Evolutionary conservation across 2,329 filamentous ascomycete genomes (phyloP), one percentile per base, ranked within the genome.

Genomic region (Orbilia brochopaga): DNA sequence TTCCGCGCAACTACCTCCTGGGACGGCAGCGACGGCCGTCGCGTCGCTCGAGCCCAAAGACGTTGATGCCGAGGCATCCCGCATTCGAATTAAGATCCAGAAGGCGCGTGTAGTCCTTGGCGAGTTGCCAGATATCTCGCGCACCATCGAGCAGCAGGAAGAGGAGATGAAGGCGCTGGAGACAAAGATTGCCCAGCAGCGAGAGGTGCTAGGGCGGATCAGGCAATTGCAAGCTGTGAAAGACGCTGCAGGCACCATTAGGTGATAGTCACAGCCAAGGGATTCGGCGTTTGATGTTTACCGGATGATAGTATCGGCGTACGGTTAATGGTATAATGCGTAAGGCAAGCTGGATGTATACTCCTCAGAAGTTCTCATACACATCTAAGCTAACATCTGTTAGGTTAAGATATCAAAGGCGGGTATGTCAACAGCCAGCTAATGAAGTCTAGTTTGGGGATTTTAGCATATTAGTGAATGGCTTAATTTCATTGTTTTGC

Each of bases 71-170:
- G 91, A 90, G 37, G 90, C 90, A 1, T 90, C 91, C 77, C 85
- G 85, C 37, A 83, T 97, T 76, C 92, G 91, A 80, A 88, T 92
- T 80, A 90, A 91, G 80, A 85, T 97, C 67, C 89, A 92, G 79
- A 88, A 88, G 75, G 92, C 92, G 55, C 84, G 90, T 55, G 83
- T 83, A 35, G 85, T 87, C 75, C 82, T 92, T 58, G 83, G 84
- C 77, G 81, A 82, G 27, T 79, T 94, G 75, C 89, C 88, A 8
- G 90, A 92, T 79, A 86, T 93, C 78, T 82, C 85, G 17, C 83
- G 90, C 59, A 84, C 82, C 3, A 81, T 88, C 13, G 83, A 83
- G 64, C 88, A 91, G 78, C 90, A 93, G 80, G 83, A 88, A 75
- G 83, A 83, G 13, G 90, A 93, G 82, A 89, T 92, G 19, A 79